These are phyloP conservation scores for Trametes polyzona DNA, from an alignment of 1,284 basidiomycete genomes.

Conservation along the genomic window DNA sequence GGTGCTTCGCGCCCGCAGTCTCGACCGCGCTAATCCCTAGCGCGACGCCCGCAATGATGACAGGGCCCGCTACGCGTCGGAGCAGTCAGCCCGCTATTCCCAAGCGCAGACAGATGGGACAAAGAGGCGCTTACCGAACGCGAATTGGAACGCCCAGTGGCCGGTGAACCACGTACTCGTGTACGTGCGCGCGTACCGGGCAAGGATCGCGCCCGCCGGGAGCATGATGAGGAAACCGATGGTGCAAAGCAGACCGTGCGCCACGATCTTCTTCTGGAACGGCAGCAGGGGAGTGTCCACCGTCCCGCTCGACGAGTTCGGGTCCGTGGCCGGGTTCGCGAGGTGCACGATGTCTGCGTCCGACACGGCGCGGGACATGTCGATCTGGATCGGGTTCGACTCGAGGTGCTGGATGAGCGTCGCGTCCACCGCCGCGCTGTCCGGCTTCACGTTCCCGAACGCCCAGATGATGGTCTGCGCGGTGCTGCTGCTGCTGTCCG, in stretches of 20 bases:
- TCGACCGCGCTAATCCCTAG: conserved; percentile 53
- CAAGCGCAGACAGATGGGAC: not conserved
- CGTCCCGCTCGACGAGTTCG: conserved; percentile 10
- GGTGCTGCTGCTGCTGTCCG: conserved; percentile 15
- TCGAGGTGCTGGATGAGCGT: conserved; percentile 39
- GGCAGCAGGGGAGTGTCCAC: conserved; percentile 27
- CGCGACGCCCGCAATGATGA: conserved; percentile 53
- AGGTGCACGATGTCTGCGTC: not conserved
- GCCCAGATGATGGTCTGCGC: conserved; percentile 45
- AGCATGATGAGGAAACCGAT: conserved; percentile 38
- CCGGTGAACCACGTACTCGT: conserved; percentile 34
- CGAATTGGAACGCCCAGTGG: conserved; percentile 35
- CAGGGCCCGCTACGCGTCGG: conserved; percentile 42
- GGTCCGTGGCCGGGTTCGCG: conserved; percentile 15
- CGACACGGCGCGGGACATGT: conserved; percentile 29
- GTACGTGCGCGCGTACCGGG: conserved; percentile 37
- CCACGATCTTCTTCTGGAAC: conserved; percentile 40
- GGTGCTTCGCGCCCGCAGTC: conserved; percentile 42
- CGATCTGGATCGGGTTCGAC: conserved; percentile 35
- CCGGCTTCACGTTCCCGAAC: conserved; percentile 39
- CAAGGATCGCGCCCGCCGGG: conserved; percentile 36
- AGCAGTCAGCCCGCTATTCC: conserved; percentile 1
- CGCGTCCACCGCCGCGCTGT: conserved; percentile 30
- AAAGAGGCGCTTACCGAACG: conserved; percentile 25
- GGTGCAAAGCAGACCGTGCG: conserved; percentile 40